Evolutionary conservation across 495 filamentous ascomycete species (phyloP), one percentile per base, ranked within the genome.

Genomic region (Annulohypoxylon stygium): DNA sequence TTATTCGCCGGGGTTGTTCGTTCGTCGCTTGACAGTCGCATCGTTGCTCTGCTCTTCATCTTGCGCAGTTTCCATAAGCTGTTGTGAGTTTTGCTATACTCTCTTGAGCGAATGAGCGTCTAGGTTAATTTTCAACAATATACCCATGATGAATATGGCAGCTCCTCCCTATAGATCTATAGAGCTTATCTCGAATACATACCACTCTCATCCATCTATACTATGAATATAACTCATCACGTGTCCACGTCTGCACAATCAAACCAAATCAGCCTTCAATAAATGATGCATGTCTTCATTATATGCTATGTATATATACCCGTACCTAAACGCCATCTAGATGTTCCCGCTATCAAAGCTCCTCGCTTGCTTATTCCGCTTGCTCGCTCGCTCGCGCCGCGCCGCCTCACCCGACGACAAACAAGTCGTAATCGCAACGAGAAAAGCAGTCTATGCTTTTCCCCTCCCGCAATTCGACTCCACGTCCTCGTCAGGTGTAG

Each of bases 281-380:
- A 3, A 51, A 51, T 26, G 12, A 54, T 36, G 51, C 37, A 61
- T 62, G 47, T 65, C 48, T 73, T 68, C 48, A 68, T 64, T 63
- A 62, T 59, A 61, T 43, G 45, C 47, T 51, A 53, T 12, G 50
- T 54, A 25, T 54, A 37, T 67, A 65, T 59, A 50, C 55, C 53
- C 53, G 65, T 20, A 58, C 70, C 26, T 45, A 63, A 63, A 70
- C 60, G 51, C 67, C 60, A 51, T 70, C 67, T 70, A 70, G 25
- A 51, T 70, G 41, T 64, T 8, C 34, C 58, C 41, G 41, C 47
- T 55, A 43, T 64, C 63, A 16, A 61, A 59, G 55, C 65, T 55
- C 48, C 47, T 61, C 36, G 61, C 55, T 71, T 60, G 64, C 43
- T 37, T 30, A 6, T 6, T 6, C 30, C 37, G 63, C 26, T 37